phyloP scores from a whole-genome alignment of 2,329 filamentous ascomycete species.

The Simplicillium sp. region DNA sequence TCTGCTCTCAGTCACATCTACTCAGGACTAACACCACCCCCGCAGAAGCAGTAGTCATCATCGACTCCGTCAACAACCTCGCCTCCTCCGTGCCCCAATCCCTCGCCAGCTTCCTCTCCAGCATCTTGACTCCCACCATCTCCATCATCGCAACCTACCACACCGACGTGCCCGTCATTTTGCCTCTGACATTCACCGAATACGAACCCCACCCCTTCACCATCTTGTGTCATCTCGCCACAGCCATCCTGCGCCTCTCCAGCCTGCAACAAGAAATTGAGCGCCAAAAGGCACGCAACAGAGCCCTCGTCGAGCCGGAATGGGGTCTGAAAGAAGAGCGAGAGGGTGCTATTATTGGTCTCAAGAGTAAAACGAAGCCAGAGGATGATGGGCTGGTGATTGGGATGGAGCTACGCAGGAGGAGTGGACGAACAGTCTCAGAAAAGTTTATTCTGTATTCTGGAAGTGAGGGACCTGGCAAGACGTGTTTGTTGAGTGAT shows the following conservation, averaged over 20 bases:
- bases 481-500: constrained; percentile 59
- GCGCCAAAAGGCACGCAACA: constrained; percentile 64
- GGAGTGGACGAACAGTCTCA: constrained; percentile 67
- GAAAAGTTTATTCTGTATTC: constrained; percentile 52
- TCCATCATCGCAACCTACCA: constrained; percentile 79
- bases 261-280: constrained; percentile 67
- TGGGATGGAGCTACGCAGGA: constrained; percentile 76
- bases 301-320: constrained; percentile 63
- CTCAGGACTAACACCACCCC: constrained; percentile 9
- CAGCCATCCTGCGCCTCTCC: constrained; percentile 66
- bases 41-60: constrained; percentile 61
- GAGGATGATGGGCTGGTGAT: constrained; percentile 52
- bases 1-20: constrained; percentile 2
- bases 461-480: constrained; percentile 15
- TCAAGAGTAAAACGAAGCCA: constrained; percentile 38
- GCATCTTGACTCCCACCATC: constrained; percentile 53
- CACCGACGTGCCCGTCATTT: constrained; percentile 58
- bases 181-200: constrained; percentile 32
- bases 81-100: constrained; percentile 41
- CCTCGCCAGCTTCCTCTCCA: constrained; percentile 61
- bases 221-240: constrained; percentile 76
- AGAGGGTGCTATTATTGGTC: constrained; percentile 69
- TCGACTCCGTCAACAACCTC: constrained; percentile 71
- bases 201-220: constrained; percentile 63
- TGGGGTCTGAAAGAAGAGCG: constrained; percentile 71